These are phyloP conservation scores for Fomitopsis serialis DNA, from an alignment of 768 basidiomycete genomes.

Conservation along the genomic window DNA sequence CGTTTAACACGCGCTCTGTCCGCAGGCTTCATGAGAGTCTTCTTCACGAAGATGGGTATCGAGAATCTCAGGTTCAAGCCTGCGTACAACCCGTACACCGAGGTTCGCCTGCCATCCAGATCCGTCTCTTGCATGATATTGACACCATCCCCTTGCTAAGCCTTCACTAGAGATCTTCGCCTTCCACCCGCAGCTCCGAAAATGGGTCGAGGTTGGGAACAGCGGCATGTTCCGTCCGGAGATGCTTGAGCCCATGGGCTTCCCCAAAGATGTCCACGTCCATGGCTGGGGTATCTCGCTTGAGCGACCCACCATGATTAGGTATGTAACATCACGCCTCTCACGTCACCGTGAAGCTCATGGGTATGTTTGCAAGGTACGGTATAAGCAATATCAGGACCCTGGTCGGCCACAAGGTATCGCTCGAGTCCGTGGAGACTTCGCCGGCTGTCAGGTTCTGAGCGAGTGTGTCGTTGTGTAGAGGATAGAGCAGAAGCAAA, in stretches of 20 bases:
- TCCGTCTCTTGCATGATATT: background rate
- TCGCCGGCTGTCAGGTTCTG: slow-evolving; percentile 90
- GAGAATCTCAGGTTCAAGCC: slow-evolving; percentile 95
- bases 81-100: slow-evolving; percentile 97
- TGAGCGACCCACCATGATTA: slow-evolving; percentile 98
- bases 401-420: slow-evolving; percentile 94
- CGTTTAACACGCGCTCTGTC: background rate
- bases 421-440: slow-evolving; percentile 83
- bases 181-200: slow-evolving; percentile 89
- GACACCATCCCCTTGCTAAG: slow-evolving; percentile 29
- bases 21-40: slow-evolving; percentile 91
- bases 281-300: slow-evolving; percentile 95
- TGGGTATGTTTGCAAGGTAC: slow-evolving; percentile 50
- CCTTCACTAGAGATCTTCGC: slow-evolving; percentile 98
- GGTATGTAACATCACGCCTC: slow-evolving; percentile 41
- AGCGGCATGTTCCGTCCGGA: slow-evolving; percentile 99
- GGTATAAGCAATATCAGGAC: slow-evolving; percentile 97
- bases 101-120: slow-evolving; percentile 41
- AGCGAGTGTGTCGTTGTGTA: background rate
- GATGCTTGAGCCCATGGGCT: slow-evolving; percentile 98
- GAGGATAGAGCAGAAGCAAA: background rate
- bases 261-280: slow-evolving; percentile 93
- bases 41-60: slow-evolving; percentile 98
- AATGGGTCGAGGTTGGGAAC: slow-evolving; percentile 98
- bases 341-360: background rate